A percentile compares a stretch with the other conserved stretches of the same genome.
Conservation (phyloP, 768 basidiomycete species). For the Termitomyces sp. region DNA sequence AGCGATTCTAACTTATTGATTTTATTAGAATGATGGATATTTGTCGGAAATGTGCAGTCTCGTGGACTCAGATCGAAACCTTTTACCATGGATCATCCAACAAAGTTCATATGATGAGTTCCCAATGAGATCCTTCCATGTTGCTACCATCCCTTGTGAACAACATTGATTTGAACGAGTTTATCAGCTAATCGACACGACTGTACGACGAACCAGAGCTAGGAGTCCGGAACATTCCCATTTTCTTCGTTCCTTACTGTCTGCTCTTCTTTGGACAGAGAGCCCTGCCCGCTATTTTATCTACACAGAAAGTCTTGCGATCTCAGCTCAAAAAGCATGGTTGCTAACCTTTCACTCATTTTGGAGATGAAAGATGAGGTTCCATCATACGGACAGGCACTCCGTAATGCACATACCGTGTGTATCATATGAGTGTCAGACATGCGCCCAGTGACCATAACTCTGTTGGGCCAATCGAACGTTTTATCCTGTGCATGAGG, state of each 20-base stretch:
- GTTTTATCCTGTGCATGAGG: not conserved
- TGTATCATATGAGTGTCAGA: conserved; percentile 11
- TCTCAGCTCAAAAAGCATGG: too few species aligned
- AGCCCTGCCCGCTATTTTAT: too few species aligned
- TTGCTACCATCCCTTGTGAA: not conserved
- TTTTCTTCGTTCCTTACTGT: not conserved
- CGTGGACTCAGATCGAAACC: not conserved
- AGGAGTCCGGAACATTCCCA: not conserved
- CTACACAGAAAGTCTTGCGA: not conserved
- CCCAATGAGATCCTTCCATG: too few species aligned
- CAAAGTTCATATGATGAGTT: not conserved
- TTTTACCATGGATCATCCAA: not conserved
- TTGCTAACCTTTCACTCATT: not conserved
- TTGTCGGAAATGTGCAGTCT: not conserved
- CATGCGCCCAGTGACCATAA: not conserved
- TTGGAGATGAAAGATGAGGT: not conserved
- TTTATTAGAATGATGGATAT: not conserved
- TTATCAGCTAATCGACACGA: not conserved
- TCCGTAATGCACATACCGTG: conserved; percentile 11
- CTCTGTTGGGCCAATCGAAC: not conserved
- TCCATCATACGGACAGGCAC: not conserved
- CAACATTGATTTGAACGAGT: not conserved
- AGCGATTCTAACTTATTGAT: not conserved
- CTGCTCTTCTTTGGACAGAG: not conserved
- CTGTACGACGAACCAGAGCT: too few species aligned